These are phyloP conservation scores for Erigeron canadensis DNA, from an alignment of 129 eudicot species.

Conservation along the genomic window DNA sequence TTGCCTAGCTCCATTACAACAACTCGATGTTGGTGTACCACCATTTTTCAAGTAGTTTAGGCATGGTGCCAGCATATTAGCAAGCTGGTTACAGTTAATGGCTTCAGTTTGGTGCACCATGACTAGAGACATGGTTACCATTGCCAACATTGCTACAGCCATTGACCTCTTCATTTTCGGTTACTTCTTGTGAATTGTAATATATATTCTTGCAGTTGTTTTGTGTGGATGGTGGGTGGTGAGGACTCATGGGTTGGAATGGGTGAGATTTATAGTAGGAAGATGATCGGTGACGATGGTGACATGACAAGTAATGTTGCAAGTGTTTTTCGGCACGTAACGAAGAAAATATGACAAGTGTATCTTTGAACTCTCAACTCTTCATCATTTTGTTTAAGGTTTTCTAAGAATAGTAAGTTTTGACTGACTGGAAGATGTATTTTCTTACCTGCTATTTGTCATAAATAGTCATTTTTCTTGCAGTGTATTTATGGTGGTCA, in stretches of 20 bases:
- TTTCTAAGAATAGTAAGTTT: conserved; percentile 27
- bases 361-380: conserved; percentile 13
- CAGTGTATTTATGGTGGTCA: conserved; percentile 16
- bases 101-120: conserved; percentile 39
- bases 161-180: conserved; percentile 40
- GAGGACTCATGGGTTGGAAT: background rate
- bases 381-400: conserved; percentile 4
- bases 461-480: background rate
- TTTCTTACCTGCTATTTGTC: background rate
- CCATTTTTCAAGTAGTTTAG: conserved; percentile 37
- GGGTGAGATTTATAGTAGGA: conserved; percentile 26
- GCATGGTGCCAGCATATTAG: conserved; percentile 41
- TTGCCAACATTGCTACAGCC: conserved; percentile 37
- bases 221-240: background rate
- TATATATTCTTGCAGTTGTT: background rate
- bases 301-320: conserved; percentile 1
- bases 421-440: background rate
- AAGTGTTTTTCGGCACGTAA: conserved; percentile 28
- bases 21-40: conserved; percentile 25
- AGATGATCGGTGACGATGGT: conserved; percentile 32
- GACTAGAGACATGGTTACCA: conserved; percentile 25
- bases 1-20: conserved; percentile 47
- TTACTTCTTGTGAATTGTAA: background rate
- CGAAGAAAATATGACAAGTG: conserved; percentile 25
- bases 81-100: conserved; percentile 38